Base-by-base conservation (phyloP, 345 rosid species). In the Salix exigua region DNA sequence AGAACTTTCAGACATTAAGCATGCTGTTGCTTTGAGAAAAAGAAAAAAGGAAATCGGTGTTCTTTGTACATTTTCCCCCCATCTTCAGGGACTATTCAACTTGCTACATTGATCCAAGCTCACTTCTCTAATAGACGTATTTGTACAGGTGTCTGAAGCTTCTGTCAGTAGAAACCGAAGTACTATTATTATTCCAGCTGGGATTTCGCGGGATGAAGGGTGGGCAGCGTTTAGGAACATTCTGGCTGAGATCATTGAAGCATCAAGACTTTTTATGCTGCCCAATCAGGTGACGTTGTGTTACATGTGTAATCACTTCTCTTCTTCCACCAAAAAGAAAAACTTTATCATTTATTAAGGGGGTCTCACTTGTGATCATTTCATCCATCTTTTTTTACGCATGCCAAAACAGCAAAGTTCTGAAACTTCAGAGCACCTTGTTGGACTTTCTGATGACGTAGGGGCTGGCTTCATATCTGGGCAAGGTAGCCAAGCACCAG, bases 401-500 rank as follows among this genome's bases (percentile, higher is more conserved):
- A 16, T 66, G 75, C 33, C 58, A 28, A 80, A 81, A 74, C 93
- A 90, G 98, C 90, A 89, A 85, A 81, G 80, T 79, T 86, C 91
- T 65, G 98, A 91, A 84, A 77, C 84, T 82, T 82, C 92, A 72
- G 97, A 91, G 83, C 91, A 78, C 70, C 72, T 91, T 64, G 94
- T 86, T 82, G 99, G 97, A 73, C 97, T 95, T 72, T 95, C 99
- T 11, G 96, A 96, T 86, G 99, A 96, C 82, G 99, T 96, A 5
- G 99, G 98, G 76, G 99, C 98, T 78, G 99, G 99, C 74, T 96
- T 96, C 84, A 96, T 96, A 82, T 86, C 99, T 81, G 99, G 99
- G 48, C 94, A 93, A 72, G 87, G 92, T 70, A 89, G 83, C 71
- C 99, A 95, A 75, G 11, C 44, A 10, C 88, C 92, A 44, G 80